Evolutionary conservation across 176 grass and related monocot genomes (phyloP), one percentile per base, ranked within the genome.

Genomic region (Phoenix roebelenii): DNA sequence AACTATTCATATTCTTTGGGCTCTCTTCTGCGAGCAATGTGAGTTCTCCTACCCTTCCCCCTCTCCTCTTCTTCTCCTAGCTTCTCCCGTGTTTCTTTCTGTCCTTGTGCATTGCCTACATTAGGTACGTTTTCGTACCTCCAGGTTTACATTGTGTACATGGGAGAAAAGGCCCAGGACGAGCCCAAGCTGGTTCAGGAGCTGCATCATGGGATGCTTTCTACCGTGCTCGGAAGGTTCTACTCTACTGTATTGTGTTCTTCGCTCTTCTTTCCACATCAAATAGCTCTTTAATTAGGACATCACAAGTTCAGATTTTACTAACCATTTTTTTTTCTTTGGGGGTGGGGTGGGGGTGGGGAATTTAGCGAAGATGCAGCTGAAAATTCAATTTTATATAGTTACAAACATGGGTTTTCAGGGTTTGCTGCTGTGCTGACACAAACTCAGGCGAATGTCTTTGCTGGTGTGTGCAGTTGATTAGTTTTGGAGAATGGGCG

Each of bases 101-200:
- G 35, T 25, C 51, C 66, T 25, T 4, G 25, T 62, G 20, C 50
- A 28, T 3, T 28, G 26, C 3, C 26, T 28, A 28, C 26, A 28
- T 28, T 28, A 28, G 26, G 26, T 28, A 3, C 58, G 59, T 58
- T 0, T 28, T 75, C 58, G 1, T 62, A 56, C 50, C 56, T 70
- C 72, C 75, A 97, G 87, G 93, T 97, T 63, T 78, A 92, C 52
- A 92, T 97, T 82, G 87, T 85, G 68, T 92, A 97, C 72, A 97
- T 97, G 93, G 87, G 93, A 69, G 93, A 88, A 63, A 75, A 58
- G 15, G 66, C 65, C 3, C 61, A 72, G 69, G 61, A 73, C 25
- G 61, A 57, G 61, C 75, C 87, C 55, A 76, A 56, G 69, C 12
- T 67, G 51, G 72, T 78, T 22, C 66, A 58, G 73, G 87, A 91